A percentile compares a stretch with the other conserved stretches of the same genome.
phyloP scores from a whole-genome alignment of 2,329 filamentous ascomycete genomes.

The Tothia fuscella region DNA sequence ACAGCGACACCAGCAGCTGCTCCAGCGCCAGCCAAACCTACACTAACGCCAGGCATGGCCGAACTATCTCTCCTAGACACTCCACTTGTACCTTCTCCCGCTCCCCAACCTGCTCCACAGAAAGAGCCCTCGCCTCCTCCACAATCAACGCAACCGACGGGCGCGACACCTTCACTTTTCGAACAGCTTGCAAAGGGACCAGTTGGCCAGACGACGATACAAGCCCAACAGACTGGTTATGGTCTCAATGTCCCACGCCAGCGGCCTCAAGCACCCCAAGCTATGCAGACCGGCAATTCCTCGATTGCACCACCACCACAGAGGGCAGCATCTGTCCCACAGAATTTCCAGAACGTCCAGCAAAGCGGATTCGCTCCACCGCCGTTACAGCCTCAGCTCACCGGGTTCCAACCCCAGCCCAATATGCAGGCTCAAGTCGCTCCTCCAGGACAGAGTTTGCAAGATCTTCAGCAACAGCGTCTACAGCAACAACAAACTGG shows the following conservation, averaged over 20 bases:
- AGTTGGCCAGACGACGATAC: slow-evolving; percentile 26
- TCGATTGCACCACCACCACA: slow-evolving; percentile 68
- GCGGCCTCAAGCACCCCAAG: slow-evolving; percentile 58
- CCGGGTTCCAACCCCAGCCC: slow-evolving; percentile 45
- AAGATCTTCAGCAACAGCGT: slow-evolving; percentile 49
- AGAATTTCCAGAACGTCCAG: slow-evolving; percentile 54
- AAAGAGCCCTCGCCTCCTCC: slow-evolving; percentile 32
- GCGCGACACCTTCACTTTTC: slow-evolving; percentile 16
- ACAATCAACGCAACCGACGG: slow-evolving; percentile 21
- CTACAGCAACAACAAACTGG: slow-evolving; percentile 19
- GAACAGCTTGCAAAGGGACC: slow-evolving; percentile 19
- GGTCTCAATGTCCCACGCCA: slow-evolving; percentile 39
- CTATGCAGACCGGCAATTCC: slow-evolving; percentile 35
- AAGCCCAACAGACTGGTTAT: slow-evolving; percentile 28
- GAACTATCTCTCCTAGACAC: slow-evolving; percentile 53
- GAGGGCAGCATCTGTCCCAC: slow-evolving; percentile 76
- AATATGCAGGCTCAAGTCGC: slow-evolving; percentile 51
- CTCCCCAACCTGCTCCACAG: slow-evolving; percentile 35
- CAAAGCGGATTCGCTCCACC: slow-evolving; percentile 56
- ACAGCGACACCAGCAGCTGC: slow-evolving; percentile 28
- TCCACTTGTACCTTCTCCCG: slow-evolving; percentile 44
- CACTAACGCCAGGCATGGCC: slow-evolving; percentile 57
- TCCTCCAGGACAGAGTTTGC: slow-evolving; percentile 62
- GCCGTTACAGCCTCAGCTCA: slow-evolving; percentile 73
- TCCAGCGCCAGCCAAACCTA: slow-evolving; percentile 28